Base-by-base conservation (phyloP, 108 stramenopile genomes). In the Fistulifera solaris region DNA sequence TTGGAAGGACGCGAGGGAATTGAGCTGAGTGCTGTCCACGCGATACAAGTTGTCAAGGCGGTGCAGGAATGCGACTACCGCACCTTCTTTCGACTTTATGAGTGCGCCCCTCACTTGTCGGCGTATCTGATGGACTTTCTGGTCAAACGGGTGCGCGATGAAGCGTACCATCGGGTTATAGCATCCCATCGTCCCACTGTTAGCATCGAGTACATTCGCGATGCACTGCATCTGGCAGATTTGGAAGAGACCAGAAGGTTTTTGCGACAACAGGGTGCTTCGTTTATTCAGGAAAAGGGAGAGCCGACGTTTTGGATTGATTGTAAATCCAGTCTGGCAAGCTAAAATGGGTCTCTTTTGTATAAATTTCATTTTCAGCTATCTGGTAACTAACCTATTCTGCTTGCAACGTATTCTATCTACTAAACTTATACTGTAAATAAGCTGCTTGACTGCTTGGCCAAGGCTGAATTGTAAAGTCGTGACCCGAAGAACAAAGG, bases 111-210 rank as follows among this genome's bases (percentile, higher is more conserved):
- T 6, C 64, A 75, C 58, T 35, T 75, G 64, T 75, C 78, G 2
- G 66, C 74, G 14, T 75, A 76, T 40, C 47, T 80, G 42, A 75
- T 80, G 74, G 74, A 80, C 65, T 80, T 73, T 72, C 26, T 79
- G 58, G 65, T 79, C 15, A 56, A 70, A 16, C 54, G 78, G 40
- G 69, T 79, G 13, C 66, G 78, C 21, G 48, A 65, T 27, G 55
- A 26, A 11, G 78, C 73, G 1, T 75, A 69, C 38, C 39, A 61
- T n/a, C 70, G 78, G 2, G 71, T 71, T 28, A 54, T 79, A 40
- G 70, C 73, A 1, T 56, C 78, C 8, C 72, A 61, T 48, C 66
- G 78, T 18, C 78, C 78, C 4, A 61, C 61, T 4, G 40, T 79
- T 27, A 60, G 65, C 2, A 62, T 71, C 0, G 73, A 75, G 60